These are phyloP conservation scores for Papiliotrema fonsecae DNA, from an alignment of 1,284 basidiomycete genomes.

Conservation along the genomic window DNA sequence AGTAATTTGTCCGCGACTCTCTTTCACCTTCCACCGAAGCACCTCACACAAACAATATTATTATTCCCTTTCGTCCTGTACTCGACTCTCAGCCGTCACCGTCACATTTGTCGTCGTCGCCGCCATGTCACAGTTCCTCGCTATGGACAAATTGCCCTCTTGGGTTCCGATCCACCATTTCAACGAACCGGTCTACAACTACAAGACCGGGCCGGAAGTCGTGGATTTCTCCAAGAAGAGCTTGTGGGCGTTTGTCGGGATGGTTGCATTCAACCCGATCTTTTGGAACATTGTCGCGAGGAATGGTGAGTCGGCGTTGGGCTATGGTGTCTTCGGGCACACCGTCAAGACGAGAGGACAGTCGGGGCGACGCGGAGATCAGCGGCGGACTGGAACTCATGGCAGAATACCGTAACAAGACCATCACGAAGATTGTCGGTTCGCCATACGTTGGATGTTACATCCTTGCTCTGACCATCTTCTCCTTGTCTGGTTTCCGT, in stretches of 20 bases:
- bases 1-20: too few relatives aligned
- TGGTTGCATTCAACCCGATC: slow-evolving; percentile 81
- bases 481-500: slow-evolving; percentile 75
- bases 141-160: slow-evolving; percentile 19
- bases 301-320: slow-evolving; percentile 61
- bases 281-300: slow-evolving; percentile 95
- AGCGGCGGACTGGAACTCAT: background rate
- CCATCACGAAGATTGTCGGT: slow-evolving; percentile 73
- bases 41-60: too few relatives aligned
- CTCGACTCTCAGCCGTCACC: too few relatives aligned
- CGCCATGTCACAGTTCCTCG: slow-evolving; percentile 6
- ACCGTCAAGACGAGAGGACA: background rate
- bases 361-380: too few relatives aligned
- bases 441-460: slow-evolving; percentile 77
- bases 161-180: slow-evolving; percentile 30
- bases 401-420: slow-evolving; percentile 82
- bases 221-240: slow-evolving; percentile 61
- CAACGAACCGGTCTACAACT: slow-evolving; percentile 22
- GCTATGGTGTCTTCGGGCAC: too few relatives aligned
- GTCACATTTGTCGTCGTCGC: too few relatives aligned
- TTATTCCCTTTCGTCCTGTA: too few relatives aligned
- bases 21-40: too few relatives aligned
- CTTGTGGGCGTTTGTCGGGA: slow-evolving; percentile 59
- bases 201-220: slow-evolving; percentile 21
- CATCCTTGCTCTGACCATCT: slow-evolving; percentile 84